Conservation (phyloP, 208 protist species). For the Trypanosoma theileri region DNA sequence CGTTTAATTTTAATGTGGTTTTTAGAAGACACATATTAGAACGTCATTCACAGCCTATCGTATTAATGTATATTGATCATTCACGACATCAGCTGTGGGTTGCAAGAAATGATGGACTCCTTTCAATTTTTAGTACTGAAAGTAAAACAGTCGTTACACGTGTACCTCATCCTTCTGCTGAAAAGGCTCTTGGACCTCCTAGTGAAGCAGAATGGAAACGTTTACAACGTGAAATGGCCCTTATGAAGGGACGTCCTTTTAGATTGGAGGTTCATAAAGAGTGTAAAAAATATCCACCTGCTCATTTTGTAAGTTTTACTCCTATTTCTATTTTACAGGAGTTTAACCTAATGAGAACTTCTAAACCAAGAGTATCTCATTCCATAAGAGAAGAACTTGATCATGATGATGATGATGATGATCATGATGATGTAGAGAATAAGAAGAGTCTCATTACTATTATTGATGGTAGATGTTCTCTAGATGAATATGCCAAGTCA, state of each 20-base stretch:
- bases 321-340: constrained; percentile 38
- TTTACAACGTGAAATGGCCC: constrained; percentile 30
- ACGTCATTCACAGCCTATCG: constrained; percentile 74
- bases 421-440: not conserved
- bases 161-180: constrained; percentile 66
- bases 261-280: constrained; percentile 65
- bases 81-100: constrained; percentile 58
- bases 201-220: constrained; percentile 46
- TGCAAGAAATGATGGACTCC: constrained; percentile 70
- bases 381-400: not conserved
- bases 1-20: constrained; percentile 48
- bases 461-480: constrained; percentile 45
- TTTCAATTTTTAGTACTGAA: constrained; percentile 71
- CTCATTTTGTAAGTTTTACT: constrained; percentile 52
- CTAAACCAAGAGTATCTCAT: not conserved
- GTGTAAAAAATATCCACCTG: constrained; percentile 44
- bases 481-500: constrained; percentile 30
- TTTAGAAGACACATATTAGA: constrained; percentile 62
- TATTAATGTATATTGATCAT: constrained; percentile 64
- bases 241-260: constrained; percentile 18
- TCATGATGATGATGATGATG: too few species aligned
- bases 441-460: not conserved
- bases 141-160: constrained; percentile 64
- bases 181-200: constrained; percentile 49
- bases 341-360: constrained; percentile 24